Percentiles rank a stretch among this genome's conserved stretches.
phyloP scores from a whole-genome alignment of 495 filamentous ascomycete species.

The Xylaria acuta region DNA sequence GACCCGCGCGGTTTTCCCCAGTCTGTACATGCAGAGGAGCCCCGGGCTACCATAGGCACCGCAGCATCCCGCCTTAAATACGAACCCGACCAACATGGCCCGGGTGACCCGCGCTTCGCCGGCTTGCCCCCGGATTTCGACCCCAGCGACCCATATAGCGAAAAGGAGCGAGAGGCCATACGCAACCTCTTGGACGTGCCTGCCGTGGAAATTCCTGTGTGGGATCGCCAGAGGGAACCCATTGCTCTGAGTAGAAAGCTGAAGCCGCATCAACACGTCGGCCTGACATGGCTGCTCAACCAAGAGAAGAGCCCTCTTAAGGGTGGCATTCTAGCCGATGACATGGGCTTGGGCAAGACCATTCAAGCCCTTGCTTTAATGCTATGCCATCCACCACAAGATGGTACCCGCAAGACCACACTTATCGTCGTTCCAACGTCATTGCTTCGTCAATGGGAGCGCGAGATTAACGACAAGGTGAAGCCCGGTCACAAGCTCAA shows the following conservation, averaged over 20 bases:
- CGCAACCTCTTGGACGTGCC: conserved; percentile 32
- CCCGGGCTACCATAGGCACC: not conserved
- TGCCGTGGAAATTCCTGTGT: conserved; percentile 34
- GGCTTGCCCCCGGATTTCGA: not conserved
- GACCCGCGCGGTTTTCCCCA: not conserved
- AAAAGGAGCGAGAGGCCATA: conserved; percentile 27
- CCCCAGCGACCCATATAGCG: not conserved
- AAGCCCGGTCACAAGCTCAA: conserved; percentile 62
- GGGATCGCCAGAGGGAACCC: conserved; percentile 56
- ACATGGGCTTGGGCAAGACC: conserved; percentile 97
- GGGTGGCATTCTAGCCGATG: conserved; percentile 84
- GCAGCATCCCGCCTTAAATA: not conserved
- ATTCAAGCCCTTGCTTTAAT: conserved; percentile 88
- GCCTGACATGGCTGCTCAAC: conserved; percentile 77
- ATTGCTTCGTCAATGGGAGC: conserved; percentile 87
- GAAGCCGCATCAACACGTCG: conserved; percentile 87
- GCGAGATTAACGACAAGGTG: conserved; percentile 79
- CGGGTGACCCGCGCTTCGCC: not conserved
- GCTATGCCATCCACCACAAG: conserved; percentile 68
- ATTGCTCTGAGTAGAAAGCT: conserved; percentile 67
- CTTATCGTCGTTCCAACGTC: conserved; percentile 89
- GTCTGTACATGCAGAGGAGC: not conserved
- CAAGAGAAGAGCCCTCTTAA: conserved; percentile 71
- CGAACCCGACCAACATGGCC: conserved; percentile 2
- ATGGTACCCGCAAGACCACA: conserved; percentile 68